These are phyloP conservation scores for Salix dunnii DNA, from an alignment of 345 rosid genomes.

Conservation along the genomic window DNA sequence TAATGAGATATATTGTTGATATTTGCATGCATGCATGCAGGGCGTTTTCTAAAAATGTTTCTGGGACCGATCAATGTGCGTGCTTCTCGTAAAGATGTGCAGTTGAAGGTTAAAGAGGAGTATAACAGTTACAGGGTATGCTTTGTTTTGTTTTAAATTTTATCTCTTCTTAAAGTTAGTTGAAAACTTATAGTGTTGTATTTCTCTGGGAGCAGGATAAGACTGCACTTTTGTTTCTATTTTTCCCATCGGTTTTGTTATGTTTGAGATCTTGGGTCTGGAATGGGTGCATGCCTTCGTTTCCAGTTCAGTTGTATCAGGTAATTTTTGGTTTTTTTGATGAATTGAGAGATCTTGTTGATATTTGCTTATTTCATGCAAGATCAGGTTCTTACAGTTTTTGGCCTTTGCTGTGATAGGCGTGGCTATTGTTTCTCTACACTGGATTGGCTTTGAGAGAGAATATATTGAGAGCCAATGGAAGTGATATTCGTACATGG, in stretches of 20 bases:
- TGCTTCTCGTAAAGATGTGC: slow-evolving; percentile 78
- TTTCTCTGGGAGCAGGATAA: slow-evolving; percentile 63
- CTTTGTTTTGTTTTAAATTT: background rate
- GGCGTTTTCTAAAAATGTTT: slow-evolving; percentile 69
- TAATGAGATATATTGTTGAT: background rate
- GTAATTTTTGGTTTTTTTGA: slow-evolving; percentile 25
- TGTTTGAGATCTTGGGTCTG: slow-evolving; percentile 74
- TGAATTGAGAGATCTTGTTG: background rate
- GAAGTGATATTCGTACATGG: slow-evolving; percentile 99
- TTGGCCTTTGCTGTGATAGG: slow-evolving; percentile 37
- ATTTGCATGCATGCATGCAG: slow-evolving; percentile 29
- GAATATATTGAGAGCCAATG: slow-evolving; percentile 88
- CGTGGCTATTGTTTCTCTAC: slow-evolving; percentile 93
- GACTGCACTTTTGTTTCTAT: slow-evolving; percentile 89
- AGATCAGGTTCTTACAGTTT: background rate
- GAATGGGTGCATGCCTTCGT: slow-evolving; percentile 89
- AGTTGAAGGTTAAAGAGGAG: slow-evolving; percentile 93
- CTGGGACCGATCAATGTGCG: slow-evolving; percentile 94
- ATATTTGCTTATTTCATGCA: background rate
- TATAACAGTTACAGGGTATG: slow-evolving; percentile 86
- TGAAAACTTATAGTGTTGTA: background rate
- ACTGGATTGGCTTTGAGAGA: slow-evolving; percentile 95
- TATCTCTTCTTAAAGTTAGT: background rate
- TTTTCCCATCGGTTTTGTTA: slow-evolving; percentile 76
- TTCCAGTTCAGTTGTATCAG: slow-evolving; percentile 95